Conservation (phyloP, 2,329 filamentous ascomycete species). For the Cladosporium halotolerans region DNA sequence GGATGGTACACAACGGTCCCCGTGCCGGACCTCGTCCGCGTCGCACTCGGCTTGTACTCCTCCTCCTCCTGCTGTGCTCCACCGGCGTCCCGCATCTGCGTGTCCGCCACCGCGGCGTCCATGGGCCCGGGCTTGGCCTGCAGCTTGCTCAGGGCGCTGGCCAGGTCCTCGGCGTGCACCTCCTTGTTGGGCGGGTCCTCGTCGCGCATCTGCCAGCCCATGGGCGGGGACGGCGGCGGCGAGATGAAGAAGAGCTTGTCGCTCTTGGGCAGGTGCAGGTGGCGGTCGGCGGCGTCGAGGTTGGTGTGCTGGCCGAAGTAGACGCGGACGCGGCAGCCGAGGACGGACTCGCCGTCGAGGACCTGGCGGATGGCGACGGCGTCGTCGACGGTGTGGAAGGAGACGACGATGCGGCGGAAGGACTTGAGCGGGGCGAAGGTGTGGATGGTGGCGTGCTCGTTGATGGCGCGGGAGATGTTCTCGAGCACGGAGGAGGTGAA, state of each 20-base stretch:
- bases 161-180: constrained; percentile 57
- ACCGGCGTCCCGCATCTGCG: constrained; percentile 15
- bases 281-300: constrained; percentile 32
- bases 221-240: constrained; percentile 57
- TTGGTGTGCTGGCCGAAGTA: constrained; percentile 54
- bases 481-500: constrained; percentile 70
- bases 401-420: constrained; percentile 74
- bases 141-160: constrained; percentile 49
- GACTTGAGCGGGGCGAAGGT: constrained; percentile 76
- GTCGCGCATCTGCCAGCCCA: constrained; percentile 58
- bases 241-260: constrained; percentile 62
- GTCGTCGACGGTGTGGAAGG: constrained; percentile 64
- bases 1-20: constrained; percentile 59
- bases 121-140: constrained; percentile 35
- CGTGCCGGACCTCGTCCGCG: constrained; percentile 42
- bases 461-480: constrained; percentile 65
- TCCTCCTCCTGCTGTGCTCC: neutral
- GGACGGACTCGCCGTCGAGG: constrained; percentile 67
- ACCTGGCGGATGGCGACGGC: constrained; percentile 65
- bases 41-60: constrained; percentile 14
- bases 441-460: constrained; percentile 63
- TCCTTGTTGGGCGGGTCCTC: constrained; percentile 62
- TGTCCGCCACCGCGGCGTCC: constrained; percentile 23
- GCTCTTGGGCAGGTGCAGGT: constrained; percentile 49
- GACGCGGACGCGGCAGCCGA: constrained; percentile 63